These are phyloP conservation scores for Tolypocladium nubicola DNA, from an alignment of 2,329 filamentous ascomycete genomes.

Conservation along the genomic window DNA sequence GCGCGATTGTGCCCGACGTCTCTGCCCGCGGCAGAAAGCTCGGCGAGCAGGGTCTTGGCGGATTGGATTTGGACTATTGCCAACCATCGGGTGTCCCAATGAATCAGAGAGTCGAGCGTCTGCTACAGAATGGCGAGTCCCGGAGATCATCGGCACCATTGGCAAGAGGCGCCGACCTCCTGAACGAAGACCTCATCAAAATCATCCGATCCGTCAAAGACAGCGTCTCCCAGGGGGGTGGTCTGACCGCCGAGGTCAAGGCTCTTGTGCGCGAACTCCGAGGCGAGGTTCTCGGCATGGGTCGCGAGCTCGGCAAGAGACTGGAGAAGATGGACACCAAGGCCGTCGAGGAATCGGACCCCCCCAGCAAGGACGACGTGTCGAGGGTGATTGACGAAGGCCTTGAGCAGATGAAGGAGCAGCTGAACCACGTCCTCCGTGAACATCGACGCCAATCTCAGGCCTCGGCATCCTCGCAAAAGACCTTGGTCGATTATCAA, in stretches of 20 bases:
- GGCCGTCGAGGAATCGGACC: constrained; percentile 33
- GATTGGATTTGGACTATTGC: not conserved
- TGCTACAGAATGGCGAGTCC: constrained; percentile 30
- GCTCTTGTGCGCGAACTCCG: constrained; percentile 79
- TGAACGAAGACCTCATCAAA: constrained; percentile 71
- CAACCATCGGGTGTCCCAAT: constrained; percentile 11
- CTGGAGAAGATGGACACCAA: constrained; percentile 58
- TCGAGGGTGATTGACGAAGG: constrained; percentile 70
- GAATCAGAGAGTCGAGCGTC: constrained; percentile 29
- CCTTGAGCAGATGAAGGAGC: constrained; percentile 70
- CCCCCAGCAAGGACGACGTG: constrained; percentile 57
- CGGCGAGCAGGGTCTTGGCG: constrained; percentile 5
- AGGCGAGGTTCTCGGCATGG: constrained; percentile 91
- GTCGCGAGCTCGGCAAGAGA: constrained; percentile 75
- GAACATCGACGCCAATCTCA: constrained; percentile 63
- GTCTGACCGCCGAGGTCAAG: constrained; percentile 86
- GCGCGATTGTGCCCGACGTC: constrained; percentile 25
- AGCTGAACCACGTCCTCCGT: constrained; percentile 69
- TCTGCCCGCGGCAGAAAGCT: constrained; percentile 1
- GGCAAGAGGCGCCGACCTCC: constrained; percentile 36
- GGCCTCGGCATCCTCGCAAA: constrained; percentile 50
- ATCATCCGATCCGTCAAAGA: constrained; percentile 83
- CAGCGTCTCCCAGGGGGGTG: constrained; percentile 78
- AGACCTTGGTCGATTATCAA: constrained; percentile 59
- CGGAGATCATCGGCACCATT: constrained; percentile 34